These are phyloP conservation scores for Rhodotorula taiwanensis DNA, from an alignment of 768 basidiomycete genomes.

Conservation along the genomic window DNA sequence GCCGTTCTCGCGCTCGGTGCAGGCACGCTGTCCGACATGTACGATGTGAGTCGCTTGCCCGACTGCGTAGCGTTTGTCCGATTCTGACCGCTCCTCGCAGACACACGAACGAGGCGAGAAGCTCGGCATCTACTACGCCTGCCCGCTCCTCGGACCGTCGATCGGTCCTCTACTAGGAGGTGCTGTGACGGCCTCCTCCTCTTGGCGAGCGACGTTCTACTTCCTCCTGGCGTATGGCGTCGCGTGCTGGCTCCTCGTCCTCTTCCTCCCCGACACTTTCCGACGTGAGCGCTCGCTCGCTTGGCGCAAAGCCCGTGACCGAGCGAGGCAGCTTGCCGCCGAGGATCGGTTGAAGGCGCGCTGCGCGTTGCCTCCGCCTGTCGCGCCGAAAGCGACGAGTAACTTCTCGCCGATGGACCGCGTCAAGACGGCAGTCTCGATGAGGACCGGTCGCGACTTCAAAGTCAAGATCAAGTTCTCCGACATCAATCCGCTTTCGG, in stretches of 20 bases:
- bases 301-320: slow-evolving; percentile 62
- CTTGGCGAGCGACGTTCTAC: slow-evolving; percentile 81
- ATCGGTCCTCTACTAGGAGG: slow-evolving; percentile 65
- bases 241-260: slow-evolving; percentile 41
- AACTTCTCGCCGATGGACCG: slow-evolving; percentile 7
- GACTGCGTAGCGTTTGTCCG: not conserved
- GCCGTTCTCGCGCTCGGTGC: slow-evolving; percentile 67
- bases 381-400: not conserved
- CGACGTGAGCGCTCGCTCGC: slow-evolving; percentile 70
- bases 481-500: slow-evolving; percentile 48
- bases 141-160: slow-evolving; percentile 36
- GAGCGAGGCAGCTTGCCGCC: slow-evolving; percentile 31
- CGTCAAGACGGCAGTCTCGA: slow-evolving; percentile 20
- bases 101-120: slow-evolving; percentile 65
- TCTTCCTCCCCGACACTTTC: slow-evolving; percentile 71
- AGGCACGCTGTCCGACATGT: slow-evolving; percentile 57
- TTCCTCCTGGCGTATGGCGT: slow-evolving; percentile 56
- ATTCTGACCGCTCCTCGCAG: slow-evolving; percentile 40
- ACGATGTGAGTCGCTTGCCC: slow-evolving; percentile 2
- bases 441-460: slow-evolving; percentile 25
- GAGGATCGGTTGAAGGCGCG: slow-evolving; percentile 12
- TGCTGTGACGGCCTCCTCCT: slow-evolving; percentile 54
- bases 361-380: not conserved
- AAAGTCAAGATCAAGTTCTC: slow-evolving; percentile 32
- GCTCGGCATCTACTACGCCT: slow-evolving; percentile 69